Percentiles rank a stretch among this genome's conserved stretches.
These are phyloP conservation scores for Globisporangium ultimum DNA, from an alignment of 352 stramenopile genomes.

Conservation along the genomic window DNA sequence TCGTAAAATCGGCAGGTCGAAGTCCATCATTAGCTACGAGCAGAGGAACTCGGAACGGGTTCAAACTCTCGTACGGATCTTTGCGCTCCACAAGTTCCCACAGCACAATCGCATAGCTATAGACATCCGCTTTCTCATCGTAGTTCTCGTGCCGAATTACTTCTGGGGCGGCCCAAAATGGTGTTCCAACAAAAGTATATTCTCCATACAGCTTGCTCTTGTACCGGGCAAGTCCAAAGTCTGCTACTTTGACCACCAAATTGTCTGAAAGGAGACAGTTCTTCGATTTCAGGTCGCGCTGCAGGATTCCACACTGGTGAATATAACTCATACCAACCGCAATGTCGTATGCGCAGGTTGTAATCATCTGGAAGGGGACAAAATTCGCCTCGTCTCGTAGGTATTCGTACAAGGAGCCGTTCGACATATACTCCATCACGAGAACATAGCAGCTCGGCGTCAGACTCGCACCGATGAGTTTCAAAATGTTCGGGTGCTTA, in stretches of 20 bases:
- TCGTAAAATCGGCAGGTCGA: slow-evolving; percentile 43
- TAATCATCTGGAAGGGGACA: slow-evolving; percentile 55
- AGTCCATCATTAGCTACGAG: slow-evolving; percentile 70
- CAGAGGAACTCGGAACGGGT: slow-evolving; percentile 73
- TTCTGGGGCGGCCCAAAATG: slow-evolving; percentile 74
- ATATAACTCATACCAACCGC: slow-evolving; percentile 63
- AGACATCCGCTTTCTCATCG: slow-evolving; percentile 77
- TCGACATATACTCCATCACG: slow-evolving; percentile 86
- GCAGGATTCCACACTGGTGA: slow-evolving; percentile 50
- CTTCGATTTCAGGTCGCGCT: slow-evolving; percentile 78
- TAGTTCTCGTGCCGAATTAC: slow-evolving; percentile 77
- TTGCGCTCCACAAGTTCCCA: slow-evolving; percentile 76
- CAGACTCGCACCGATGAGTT: slow-evolving; percentile 71
- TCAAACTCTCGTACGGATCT: slow-evolving; percentile 69
- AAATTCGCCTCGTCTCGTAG: slow-evolving; percentile 73
- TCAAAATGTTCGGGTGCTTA: slow-evolving; percentile 72
- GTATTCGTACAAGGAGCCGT: slow-evolving; percentile 82
- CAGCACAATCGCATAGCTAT: slow-evolving; percentile 68
- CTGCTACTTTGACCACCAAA: slow-evolving; percentile 68
- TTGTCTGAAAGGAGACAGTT: slow-evolving; percentile 78
- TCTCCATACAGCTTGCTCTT: slow-evolving; percentile 31
- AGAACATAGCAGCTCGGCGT: slow-evolving; percentile 78
- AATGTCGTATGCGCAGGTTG: slow-evolving; percentile 63
- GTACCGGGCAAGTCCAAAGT: slow-evolving; percentile 73
- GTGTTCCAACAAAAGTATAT: slow-evolving; percentile 77